These are phyloP conservation scores for Neurospora sp. DNA, from an alignment of 495 filamentous ascomycete genomes.

Conservation along the genomic window DNA sequence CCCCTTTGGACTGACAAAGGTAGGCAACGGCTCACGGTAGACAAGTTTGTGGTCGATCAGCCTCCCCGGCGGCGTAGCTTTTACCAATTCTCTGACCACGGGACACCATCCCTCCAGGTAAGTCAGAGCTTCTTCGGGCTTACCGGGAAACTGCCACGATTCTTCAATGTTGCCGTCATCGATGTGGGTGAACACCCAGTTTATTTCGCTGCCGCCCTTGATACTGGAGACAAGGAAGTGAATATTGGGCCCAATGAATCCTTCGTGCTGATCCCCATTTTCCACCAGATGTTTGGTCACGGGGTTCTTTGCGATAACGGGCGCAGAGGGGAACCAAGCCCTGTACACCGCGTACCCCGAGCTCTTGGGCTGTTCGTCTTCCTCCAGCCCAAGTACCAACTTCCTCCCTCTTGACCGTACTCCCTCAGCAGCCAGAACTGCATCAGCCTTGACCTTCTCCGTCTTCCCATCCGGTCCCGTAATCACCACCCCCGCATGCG, in stretches of 20 bases:
- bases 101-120: conserved; percentile 57
- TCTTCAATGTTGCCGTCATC: conserved; percentile 40
- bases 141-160: conserved; percentile 53
- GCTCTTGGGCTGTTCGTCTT: conserved; percentile 50
- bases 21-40: conserved; percentile 57
- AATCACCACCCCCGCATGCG: conserved; percentile 44
- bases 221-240: conserved; percentile 54
- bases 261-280: conserved; percentile 54
- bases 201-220: conserved; percentile 54
- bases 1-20: conserved; percentile 49
- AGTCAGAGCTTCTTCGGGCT: conserved; percentile 48
- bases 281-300: conserved; percentile 48
- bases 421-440: conserved; percentile 55
- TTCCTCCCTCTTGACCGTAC: conserved; percentile 49
- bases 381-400: conserved; percentile 52
- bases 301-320: conserved; percentile 51
- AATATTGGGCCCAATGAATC: conserved; percentile 51
- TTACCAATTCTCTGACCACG: conserved; percentile 46
- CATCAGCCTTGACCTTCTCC: conserved; percentile 41
- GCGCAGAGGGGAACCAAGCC: conserved; percentile 46
- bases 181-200: conserved; percentile 61
- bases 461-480: conserved; percentile 14
- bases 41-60: conserved; percentile 65
- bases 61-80: conserved; percentile 45
- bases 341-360: conserved; percentile 53